Evolutionary conservation across 495 filamentous ascomycete species (phyloP).

Genomic region (Lasiosphaeria miniovina): DNA sequence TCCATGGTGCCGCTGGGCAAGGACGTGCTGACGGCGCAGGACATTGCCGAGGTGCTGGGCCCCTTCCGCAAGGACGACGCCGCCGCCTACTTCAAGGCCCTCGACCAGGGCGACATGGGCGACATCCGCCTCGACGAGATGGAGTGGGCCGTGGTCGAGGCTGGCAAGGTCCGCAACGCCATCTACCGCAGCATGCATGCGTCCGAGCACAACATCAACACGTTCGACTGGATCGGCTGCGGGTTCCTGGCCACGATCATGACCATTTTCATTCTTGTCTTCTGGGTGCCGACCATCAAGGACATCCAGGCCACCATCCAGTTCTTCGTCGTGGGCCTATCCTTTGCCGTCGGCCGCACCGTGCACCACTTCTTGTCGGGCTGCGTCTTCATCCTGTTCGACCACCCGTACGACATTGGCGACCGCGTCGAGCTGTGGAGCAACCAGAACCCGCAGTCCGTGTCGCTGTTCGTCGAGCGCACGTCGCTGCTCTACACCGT

Average conservation of each 20-base stretch:
- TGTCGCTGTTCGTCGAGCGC: constrained; percentile 66
- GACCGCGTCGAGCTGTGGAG: constrained; percentile 70
- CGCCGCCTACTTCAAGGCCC: constrained; percentile 22
- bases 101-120: constrained; percentile 31
- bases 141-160: constrained; percentile 25
- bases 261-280: constrained; percentile 57
- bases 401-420: constrained; percentile 67
- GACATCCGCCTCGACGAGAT: constrained; percentile 34
- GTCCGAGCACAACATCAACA: constrained; percentile 32
- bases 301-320: constrained; percentile 39
- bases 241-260: constrained; percentile 60
- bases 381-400: constrained; percentile 82
- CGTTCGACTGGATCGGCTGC: constrained; percentile 29
- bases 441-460: constrained; percentile 21
- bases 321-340: constrained; percentile 68
- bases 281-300: constrained; percentile 26
- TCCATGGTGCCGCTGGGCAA: constrained; percentile 30
- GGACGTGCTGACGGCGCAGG: constrained; percentile 23
- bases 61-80: constrained; percentile 29
- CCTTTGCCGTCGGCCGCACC: constrained; percentile 73
- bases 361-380: constrained; percentile 75
- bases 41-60: constrained; percentile 33
- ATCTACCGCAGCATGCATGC: constrained; percentile 32
- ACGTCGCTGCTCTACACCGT: constrained; percentile 77
- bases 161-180: constrained; percentile 25